Evolutionary conservation across 2,329 filamentous ascomycete species (phyloP).

Genomic region (Colletotrichum sidae): DNA sequence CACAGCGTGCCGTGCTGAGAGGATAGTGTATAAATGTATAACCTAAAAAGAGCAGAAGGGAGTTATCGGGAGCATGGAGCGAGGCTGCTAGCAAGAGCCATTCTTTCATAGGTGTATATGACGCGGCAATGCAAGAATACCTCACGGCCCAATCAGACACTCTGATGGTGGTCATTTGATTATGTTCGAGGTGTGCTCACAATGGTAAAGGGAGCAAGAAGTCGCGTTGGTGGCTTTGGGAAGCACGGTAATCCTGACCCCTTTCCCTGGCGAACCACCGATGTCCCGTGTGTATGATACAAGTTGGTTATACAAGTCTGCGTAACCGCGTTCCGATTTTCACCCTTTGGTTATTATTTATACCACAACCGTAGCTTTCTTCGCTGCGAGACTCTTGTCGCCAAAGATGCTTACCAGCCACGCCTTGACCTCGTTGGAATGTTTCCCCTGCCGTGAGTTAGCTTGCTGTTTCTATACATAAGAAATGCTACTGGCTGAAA

Average conservation of each 20-base stretch:
- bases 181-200: no score
- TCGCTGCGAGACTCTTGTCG: background rate
- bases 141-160: background rate
- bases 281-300: slow-evolving; percentile 18
- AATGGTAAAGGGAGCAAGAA: no score
- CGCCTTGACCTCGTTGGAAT: background rate
- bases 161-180: no score
- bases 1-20: background rate
- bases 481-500: no score
- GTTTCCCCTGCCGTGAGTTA: no score
- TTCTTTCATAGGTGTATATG: slow-evolving; percentile 36
- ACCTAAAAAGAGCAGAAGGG: slow-evolving; percentile 27
- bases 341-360: no score
- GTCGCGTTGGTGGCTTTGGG: background rate
- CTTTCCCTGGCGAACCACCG: no score
- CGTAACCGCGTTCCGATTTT: background rate
- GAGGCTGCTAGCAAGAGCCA: slow-evolving; percentile 32
- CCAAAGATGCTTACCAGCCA: background rate
- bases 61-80: slow-evolving; percentile 33
- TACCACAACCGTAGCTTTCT: background rate
- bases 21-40: slow-evolving; percentile 36
- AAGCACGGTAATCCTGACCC: background rate
- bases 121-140: slow-evolving; percentile 38
- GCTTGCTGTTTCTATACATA: no score
- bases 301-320: slow-evolving; percentile 16